phyloP scores from a whole-genome alignment of 352 stramenopile genomes.

The Phytopythium kandeliae region DNA sequence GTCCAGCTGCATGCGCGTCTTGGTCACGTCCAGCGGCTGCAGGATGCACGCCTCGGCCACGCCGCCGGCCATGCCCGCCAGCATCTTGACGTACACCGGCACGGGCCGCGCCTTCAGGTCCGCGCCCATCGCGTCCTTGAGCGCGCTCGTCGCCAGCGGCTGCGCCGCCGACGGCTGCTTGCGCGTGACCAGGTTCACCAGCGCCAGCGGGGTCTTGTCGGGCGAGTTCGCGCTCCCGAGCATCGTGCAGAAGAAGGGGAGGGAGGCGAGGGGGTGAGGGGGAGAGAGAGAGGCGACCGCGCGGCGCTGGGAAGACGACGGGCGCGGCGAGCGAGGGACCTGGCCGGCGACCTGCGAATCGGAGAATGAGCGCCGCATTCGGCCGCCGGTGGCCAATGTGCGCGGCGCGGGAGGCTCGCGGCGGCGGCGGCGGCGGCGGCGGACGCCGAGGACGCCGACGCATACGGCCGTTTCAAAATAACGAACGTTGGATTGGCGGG shows the following conservation, averaged over 20 bases:
- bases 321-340: slow-evolving; percentile 3
- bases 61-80: slow-evolving; percentile 80
- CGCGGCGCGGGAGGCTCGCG: too few relatives aligned
- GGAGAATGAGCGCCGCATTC: slow-evolving; percentile 28
- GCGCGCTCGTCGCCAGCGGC: slow-evolving; percentile 56
- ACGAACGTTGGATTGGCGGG: slow-evolving; percentile 5
- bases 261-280: slow-evolving; percentile 1
- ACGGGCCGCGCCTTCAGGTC: slow-evolving; percentile 67
- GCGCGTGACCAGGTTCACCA: slow-evolving; percentile 20
- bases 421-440: neutral
- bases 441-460: too few relatives aligned
- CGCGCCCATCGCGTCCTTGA: slow-evolving; percentile 70
- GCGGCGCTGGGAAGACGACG: slow-evolving; percentile 11
- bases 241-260: slow-evolving; percentile 3
- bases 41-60: slow-evolving; percentile 81
- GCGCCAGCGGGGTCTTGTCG: slow-evolving; percentile 14
- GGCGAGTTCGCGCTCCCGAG: slow-evolving; percentile 11
- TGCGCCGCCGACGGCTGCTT: slow-evolving; percentile 11
- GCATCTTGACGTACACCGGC: slow-evolving; percentile 80
- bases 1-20: slow-evolving; percentile 85
- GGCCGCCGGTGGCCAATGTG: too few relatives aligned
- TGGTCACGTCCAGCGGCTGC: slow-evolving; percentile 82
- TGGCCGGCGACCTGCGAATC: slow-evolving; percentile 19
- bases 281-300: slow-evolving; percentile 1
- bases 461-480: neutral